These are phyloP conservation scores for Dentipellis fragilis DNA, from an alignment of 768 basidiomycete species.

Conservation along the genomic window DNA sequence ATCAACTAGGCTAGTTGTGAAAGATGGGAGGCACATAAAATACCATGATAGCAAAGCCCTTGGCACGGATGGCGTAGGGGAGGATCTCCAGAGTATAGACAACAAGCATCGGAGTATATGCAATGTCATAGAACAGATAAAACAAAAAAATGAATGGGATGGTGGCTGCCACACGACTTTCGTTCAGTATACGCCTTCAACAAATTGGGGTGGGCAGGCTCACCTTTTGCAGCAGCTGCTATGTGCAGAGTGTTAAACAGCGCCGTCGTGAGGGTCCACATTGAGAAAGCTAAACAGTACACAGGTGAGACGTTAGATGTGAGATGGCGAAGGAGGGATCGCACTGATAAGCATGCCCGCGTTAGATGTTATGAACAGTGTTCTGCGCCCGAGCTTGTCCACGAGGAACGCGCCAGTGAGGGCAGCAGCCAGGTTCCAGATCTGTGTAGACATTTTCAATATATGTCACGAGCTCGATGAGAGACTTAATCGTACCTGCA, in stretches of 20 bases:
- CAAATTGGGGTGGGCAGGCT: not conserved
- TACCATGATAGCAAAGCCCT: slow-evolving; percentile 71
- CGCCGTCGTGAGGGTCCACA: slow-evolving; percentile 44
- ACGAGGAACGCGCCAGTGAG: slow-evolving; percentile 51
- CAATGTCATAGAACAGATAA: slow-evolving; percentile 50
- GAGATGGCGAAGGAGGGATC: slow-evolving; percentile 7
- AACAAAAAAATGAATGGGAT: slow-evolving; percentile 58
- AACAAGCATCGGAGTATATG: slow-evolving; percentile 66
- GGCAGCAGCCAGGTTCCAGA: slow-evolving; percentile 57
- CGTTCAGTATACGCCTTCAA: not conserved
- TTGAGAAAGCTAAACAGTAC: slow-evolving; percentile 32
- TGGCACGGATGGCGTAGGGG: slow-evolving; percentile 71
- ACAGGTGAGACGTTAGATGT: not conserved
- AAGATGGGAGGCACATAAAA: slow-evolving; percentile 9
- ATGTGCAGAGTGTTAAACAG: slow-evolving; percentile 23
- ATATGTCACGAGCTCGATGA: not conserved
- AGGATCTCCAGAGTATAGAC: slow-evolving; percentile 67
- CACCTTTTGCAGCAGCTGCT: slow-evolving; percentile 24
- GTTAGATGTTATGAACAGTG: slow-evolving; percentile 58
- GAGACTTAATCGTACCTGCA: slow-evolving; percentile 32
- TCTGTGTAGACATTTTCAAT: slow-evolving; percentile 17
- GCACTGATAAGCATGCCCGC: slow-evolving; percentile 46
- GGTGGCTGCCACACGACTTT: slow-evolving; percentile 30
- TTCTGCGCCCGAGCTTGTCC: slow-evolving; percentile 58
- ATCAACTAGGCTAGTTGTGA: not conserved